These are phyloP conservation scores for Auxenochlorella pyrenoidosa DNA, from an alignment of 139 green algal species.

Conservation along the genomic window DNA sequence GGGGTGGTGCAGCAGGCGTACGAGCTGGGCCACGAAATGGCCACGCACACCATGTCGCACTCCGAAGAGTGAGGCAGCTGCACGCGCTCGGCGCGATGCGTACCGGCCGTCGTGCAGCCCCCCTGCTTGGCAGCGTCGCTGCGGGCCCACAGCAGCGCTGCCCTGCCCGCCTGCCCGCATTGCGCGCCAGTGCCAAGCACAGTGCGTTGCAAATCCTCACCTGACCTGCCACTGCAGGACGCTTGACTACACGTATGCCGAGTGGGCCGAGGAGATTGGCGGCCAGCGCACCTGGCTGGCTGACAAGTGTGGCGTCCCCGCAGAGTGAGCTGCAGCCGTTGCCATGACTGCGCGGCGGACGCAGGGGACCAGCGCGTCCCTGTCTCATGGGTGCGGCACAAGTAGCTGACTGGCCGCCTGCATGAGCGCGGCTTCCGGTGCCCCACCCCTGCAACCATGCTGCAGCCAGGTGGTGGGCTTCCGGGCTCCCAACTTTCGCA, in stretches of 20 bases:
- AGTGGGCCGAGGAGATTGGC: neutral
- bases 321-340: neutral
- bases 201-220: too few relatives aligned
- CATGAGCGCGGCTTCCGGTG: too few relatives aligned
- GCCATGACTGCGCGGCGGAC: neutral
- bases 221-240: neutral
- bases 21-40: slow-evolving; percentile 6
- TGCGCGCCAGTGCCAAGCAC: neutral
- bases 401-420: too few relatives aligned
- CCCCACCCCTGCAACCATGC: too few relatives aligned
- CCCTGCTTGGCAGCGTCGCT: too few relatives aligned
- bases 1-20: slow-evolving; percentile 3
- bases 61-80: slow-evolving; percentile 1
- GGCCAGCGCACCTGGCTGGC: slow-evolving; percentile 14
- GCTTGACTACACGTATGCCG: neutral
- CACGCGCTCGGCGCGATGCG: too few relatives aligned
- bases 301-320: neutral
- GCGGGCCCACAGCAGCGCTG: too few relatives aligned
- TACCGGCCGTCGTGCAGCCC: too few relatives aligned
- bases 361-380: too few relatives aligned
- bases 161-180: neutral
- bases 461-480: slow-evolving; percentile 23
- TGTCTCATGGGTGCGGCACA: too few relatives aligned
- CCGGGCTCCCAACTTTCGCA: slow-evolving; percentile 10
- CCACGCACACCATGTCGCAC: neutral